A percentile compares a stretch with the other conserved stretches of the same genome.
Conservation (phyloP, 768 basidiomycete genomes). For the Lactarius vividus region DNA sequence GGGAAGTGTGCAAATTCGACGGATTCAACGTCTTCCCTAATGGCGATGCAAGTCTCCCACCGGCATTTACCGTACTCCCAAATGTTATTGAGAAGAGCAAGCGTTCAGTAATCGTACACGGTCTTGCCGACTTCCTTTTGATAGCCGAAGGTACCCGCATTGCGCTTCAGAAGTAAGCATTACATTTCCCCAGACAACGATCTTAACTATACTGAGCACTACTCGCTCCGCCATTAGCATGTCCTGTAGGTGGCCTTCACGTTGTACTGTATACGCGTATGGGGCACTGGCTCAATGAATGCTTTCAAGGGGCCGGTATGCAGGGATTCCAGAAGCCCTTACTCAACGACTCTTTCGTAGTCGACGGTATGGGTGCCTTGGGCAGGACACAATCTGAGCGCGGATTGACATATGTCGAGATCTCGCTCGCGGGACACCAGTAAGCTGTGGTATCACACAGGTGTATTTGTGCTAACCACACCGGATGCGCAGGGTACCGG, state of each 20-base stretch:
- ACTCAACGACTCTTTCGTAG: constrained; percentile 59
- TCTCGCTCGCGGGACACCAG: constrained; percentile 72
- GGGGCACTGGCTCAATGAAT: constrained; percentile 1
- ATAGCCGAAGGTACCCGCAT: constrained; percentile 61
- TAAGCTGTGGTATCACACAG: constrained; percentile 34
- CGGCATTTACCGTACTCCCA: constrained; percentile 64
- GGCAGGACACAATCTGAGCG: constrained; percentile 67
- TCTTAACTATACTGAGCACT: too few relatives aligned
- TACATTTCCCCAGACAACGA: too few relatives aligned
- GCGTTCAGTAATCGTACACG: constrained; percentile 67
- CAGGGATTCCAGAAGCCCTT: constrained; percentile 78
- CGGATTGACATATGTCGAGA: constrained; percentile 64
- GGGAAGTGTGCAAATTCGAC: constrained; percentile 56
- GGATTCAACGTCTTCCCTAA: constrained; percentile 56
- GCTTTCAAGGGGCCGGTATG: constrained; percentile 51
- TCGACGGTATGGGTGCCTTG: constrained; percentile 66
- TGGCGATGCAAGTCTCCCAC: constrained; percentile 59
- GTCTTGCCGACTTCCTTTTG: constrained; percentile 67
- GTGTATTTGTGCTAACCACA: not conserved
- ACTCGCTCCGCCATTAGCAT: too few relatives aligned
- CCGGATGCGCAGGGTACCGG: constrained; percentile 50
- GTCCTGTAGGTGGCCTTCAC: constrained; percentile 14
- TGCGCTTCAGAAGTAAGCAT: constrained; percentile 41
- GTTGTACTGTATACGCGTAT: not conserved
- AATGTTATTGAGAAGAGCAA: constrained; percentile 74